Conservation (phyloP, 768 basidiomycete species). For the Suillus americanus region DNA sequence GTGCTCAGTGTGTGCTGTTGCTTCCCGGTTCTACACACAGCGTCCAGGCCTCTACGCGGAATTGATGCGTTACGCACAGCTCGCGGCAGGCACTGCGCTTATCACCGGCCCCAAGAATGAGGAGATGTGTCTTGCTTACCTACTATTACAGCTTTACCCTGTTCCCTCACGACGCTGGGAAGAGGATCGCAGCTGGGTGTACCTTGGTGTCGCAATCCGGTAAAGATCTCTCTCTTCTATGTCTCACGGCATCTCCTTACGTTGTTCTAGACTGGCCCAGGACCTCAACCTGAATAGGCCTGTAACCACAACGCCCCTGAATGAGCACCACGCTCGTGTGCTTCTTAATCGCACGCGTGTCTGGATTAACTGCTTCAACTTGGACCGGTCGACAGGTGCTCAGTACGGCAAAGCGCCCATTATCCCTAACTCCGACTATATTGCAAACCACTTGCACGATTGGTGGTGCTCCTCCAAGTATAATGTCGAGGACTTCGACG, state of each 20-base stretch:
- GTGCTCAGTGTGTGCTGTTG: slow-evolving; percentile 75
- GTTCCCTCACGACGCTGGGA: slow-evolving; percentile 80
- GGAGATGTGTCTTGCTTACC: slow-evolving; percentile 84
- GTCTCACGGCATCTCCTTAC: slow-evolving; percentile 5
- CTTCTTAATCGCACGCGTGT: slow-evolving; percentile 87
- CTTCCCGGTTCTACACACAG: slow-evolving; percentile 76
- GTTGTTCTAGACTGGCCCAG: slow-evolving; percentile 67
- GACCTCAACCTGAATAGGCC: slow-evolving; percentile 88
- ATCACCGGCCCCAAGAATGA: slow-evolving; percentile 78
- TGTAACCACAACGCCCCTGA: slow-evolving; percentile 66
- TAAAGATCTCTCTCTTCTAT: slow-evolving; percentile 26
- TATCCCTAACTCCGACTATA: slow-evolving; percentile 75
- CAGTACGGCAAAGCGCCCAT: slow-evolving; percentile 89
- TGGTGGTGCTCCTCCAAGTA: slow-evolving; percentile 72
- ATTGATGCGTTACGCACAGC: slow-evolving; percentile 73
- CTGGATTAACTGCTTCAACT: slow-evolving; percentile 89
- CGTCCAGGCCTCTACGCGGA: slow-evolving; percentile 69
- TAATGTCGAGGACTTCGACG: slow-evolving; percentile 74
- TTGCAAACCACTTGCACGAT: slow-evolving; percentile 63
- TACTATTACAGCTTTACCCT: slow-evolving; percentile 74
- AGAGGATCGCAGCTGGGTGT: slow-evolving; percentile 88
- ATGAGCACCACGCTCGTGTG: slow-evolving; percentile 81
- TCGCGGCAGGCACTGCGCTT: slow-evolving; percentile 74
- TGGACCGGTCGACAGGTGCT: slow-evolving; percentile 85
- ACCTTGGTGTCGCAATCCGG: slow-evolving; percentile 88